A percentile compares a stretch with the other conserved stretches of the same genome.
Conservation (phyloP, 257 asterid genomes). For the Striga asiatica region DNA sequence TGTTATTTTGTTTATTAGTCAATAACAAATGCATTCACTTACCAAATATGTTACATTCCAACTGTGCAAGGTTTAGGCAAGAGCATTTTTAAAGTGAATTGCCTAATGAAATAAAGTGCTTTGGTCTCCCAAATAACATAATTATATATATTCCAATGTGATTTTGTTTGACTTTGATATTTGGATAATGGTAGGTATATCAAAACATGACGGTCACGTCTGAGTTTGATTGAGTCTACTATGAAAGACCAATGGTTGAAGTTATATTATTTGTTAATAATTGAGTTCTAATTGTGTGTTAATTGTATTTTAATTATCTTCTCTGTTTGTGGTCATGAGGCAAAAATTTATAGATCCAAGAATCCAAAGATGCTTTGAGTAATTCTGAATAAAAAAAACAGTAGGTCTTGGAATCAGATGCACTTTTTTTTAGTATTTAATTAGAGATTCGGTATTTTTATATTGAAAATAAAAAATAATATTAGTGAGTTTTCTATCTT, state of each 20-base stretch:
- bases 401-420: too few relatives aligned
- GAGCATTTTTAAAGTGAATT: not conserved
- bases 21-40: not conserved
- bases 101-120: not conserved
- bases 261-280: too few relatives aligned
- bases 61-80: not conserved
- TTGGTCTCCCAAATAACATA: not conserved
- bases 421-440: too few relatives aligned
- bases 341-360: too few relatives aligned
- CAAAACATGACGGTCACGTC: conserved; percentile 23
- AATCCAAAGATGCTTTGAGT: too few relatives aligned
- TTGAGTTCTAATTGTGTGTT: not conserved
- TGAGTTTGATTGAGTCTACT: conserved; percentile 20
- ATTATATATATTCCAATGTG: not conserved
- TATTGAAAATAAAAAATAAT: too few relatives aligned
- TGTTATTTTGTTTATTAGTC: too few relatives aligned
- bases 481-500: too few relatives aligned
- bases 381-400: too few relatives aligned
- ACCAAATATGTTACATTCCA: not conserved
- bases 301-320: not conserved
- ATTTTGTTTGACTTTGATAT: conserved; percentile 1
- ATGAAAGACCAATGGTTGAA: conserved; percentile 2
- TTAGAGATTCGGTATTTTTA: too few relatives aligned
- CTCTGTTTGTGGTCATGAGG: not conserved
- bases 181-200: conserved; percentile 1